Base-by-base conservation (phyloP, 2,329 filamentous ascomycete species). In the Tympanopsis confertula region DNA sequence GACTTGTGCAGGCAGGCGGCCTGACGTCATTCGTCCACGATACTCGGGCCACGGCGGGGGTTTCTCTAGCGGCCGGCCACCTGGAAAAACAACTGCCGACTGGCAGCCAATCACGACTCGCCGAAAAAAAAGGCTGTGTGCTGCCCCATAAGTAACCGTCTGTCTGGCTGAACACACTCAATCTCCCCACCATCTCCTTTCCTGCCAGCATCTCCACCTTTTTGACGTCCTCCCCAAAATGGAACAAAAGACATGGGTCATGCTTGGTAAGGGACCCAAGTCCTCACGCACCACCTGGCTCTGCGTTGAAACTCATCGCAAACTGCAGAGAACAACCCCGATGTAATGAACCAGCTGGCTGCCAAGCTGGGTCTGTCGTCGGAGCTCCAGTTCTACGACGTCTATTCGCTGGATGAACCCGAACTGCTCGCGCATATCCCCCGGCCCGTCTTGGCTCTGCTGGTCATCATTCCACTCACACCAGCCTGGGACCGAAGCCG, bases 371-470 rank as follows among this genome's bases (percentile, higher is more conserved):
- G 85, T 35, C 67, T 89, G 35, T 80, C 82, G 1, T 53, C 65
- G 19, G 62, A 68, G 26, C 66, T 93, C 13, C 66, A 69, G 47
- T 93, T 91, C 68, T 75, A 86, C 59, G 86, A 93, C 55, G 81
- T 93, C 55, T 89, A 76, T 66, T 82, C 76, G 47, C 74, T 93
- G 51, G 78, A 86, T 54, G 84, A 91, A 32, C 74, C 81, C 0
- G 72, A 80, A 18, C 71, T 89, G n/a, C 69, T 91, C 43, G 70
- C 74, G 39, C 78, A 86, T 55, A 74, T 87, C 5, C 84, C 86
- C 0, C 80, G 85, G 10, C 86, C 86, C 10, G 80, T 75, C 4
- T 65, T 82, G 45, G 85, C 85, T 13, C 72, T 91, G 20, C 73
- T 94, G 38, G 78, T 89, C 56, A 85, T 91, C 53, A 83, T 86